Evolutionary conservation across 345 rosid genomes (phyloP), one percentile per base, ranked within the genome.

Genomic region (Boechera retrofracta): DNA sequence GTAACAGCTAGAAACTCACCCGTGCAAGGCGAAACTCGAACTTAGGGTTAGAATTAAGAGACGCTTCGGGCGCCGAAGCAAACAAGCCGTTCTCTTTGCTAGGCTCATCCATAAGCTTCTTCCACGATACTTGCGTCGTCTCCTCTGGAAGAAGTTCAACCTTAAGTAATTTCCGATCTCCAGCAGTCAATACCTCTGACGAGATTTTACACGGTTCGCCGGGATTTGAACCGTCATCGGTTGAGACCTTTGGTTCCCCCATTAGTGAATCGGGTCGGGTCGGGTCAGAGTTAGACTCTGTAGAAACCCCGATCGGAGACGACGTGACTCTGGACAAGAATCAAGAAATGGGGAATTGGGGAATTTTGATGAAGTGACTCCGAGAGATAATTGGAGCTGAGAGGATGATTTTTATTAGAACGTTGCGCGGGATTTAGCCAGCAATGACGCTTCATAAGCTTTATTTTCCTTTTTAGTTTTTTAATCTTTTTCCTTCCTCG

Each of bases 81-180:
- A 86, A 74, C 38, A 82, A 82, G 33, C 72, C 69, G 72, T 53
- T 75, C 56, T 67, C 81, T 69, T 84, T 89, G 61, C 75, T 79
- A 58, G 92, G 87, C 55, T 91, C 98, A 76, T 86, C 85, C 80
- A 86, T 75, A 28, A 94, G 93, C 87, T 89, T 91, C 86, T 84
- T 94, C 96, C 97, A 94, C 7, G 97, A 94, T 9, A 94, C 91
- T 28, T 78, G 81, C 70, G 96, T 89, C 51, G 98, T 94, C 76
- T 89, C 94, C 32, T 87, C 97, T 33, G 86, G 82, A 10, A 85
- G 87, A 65, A 91, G 89, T 82, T 94, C 96, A 74, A 94, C 97
- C 64, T 83, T 69, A 62, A 94, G 88, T 63, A 87, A 80, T 71
- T 86, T 87, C 63, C 98, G 84, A 86, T 91, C 94, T 15, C 94